Evolutionary conservation across 345 rosid genomes (phyloP), one percentile per base, ranked within the genome.

Genomic region (Eucalyptus regnans): DNA sequence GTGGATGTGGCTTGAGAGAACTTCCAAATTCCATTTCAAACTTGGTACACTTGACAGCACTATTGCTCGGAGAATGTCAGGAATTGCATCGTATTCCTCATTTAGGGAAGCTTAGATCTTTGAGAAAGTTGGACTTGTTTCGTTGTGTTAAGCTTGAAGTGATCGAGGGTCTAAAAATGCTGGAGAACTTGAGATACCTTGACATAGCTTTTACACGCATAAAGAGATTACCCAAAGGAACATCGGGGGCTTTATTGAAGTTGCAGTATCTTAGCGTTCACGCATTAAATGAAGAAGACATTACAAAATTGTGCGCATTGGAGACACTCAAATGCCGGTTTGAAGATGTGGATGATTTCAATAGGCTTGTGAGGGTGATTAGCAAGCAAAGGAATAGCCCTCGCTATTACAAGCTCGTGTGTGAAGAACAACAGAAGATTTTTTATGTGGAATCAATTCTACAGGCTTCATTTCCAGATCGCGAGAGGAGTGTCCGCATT

Each of bases 171-270:
- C 3, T 50, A 1, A 3, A 50, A 0, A 50, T 5, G 18, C 5
- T 50, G 18, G 52, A 14, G 52, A 50, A 50, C 17, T 14, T 50
- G 52, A 50, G 52, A 14, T 50, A 50, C 52, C 52, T 50, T 50
- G 52, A 50, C 52, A 5, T 50, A 0, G 0, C 0, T 5, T 0
- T 0, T 14, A 50, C 52, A 15, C 0, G 3, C 3, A 15, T 50
- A 14, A 0, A 1, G 7, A 50, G 18, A 50, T 50, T 50, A 5
- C 18, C 18, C 0, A 5, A 50, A 15, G 52, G 52, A 15, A 50
- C 17, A 50, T 5, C 14, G 18, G 18, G 18, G 0, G 52, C 52
- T 50, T 50, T 50, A 7, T 1, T 5, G 2, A 50, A 1, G 7
- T 50, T 50, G 18, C 52, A 50, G 1, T 50, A 0, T 50, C 52